Evolutionary conservation across 2,329 filamentous ascomycete species (phyloP).

Genomic region (Bipolaris bicolor): DNA sequence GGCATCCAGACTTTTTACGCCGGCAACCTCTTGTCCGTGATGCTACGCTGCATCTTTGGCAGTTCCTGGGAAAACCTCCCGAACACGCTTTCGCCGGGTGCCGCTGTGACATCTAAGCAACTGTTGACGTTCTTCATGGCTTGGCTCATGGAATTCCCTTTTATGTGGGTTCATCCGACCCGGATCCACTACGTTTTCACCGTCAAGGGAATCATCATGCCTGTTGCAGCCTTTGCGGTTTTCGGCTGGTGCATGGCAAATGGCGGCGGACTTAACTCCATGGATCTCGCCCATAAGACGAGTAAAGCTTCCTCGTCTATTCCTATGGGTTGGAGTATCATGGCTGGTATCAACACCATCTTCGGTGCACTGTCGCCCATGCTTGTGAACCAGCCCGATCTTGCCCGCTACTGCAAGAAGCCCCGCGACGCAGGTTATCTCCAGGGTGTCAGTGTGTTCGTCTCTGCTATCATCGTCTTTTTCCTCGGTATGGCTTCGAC

Average conservation of each 20-base stretch:
- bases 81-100: conserved; percentile 35
- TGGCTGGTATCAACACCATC: conserved; percentile 53
- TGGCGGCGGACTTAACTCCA: conserved; percentile 35
- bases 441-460: conserved; percentile 47
- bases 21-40: conserved; percentile 43
- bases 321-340: conserved; percentile 47
- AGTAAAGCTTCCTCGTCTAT: conserved; percentile 11
- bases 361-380: conserved; percentile 51
- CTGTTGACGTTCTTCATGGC: conserved; percentile 43
- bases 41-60: conserved; percentile 51
- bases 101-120: conserved; percentile 42
- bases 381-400: conserved; percentile 52
- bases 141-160: conserved; percentile 42
- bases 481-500: conserved; percentile 51
- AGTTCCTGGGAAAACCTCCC: conserved; percentile 44
- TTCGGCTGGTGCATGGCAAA: conserved; percentile 48
- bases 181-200: conserved; percentile 37
- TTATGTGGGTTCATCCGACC: conserved; percentile 44
- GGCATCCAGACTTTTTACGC: conserved; percentile 39
- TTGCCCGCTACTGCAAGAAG: conserved; percentile 50
- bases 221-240: conserved; percentile 42
- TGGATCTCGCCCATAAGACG: conserved; percentile 19
- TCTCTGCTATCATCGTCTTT: conserved; percentile 50
- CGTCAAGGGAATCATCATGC: conserved; percentile 41
- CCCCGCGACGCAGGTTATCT: conserved; percentile 37